Evolutionary conservation across 345 rosid genomes (phyloP).

Genomic region (Boechera divaricarpa): DNA sequence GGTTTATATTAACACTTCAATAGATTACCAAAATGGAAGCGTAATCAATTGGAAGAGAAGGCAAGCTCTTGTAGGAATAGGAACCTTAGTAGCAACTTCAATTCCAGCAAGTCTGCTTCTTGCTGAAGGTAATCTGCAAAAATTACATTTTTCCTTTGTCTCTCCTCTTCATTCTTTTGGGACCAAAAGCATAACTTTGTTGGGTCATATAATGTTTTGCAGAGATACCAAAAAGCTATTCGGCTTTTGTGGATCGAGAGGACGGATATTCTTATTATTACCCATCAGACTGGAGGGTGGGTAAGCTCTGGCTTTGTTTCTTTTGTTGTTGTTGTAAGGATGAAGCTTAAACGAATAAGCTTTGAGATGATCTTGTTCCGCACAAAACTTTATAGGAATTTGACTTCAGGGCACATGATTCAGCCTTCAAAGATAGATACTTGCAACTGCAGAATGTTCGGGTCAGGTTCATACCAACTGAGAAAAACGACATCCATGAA

Average conservation of each 20-base stretch:
- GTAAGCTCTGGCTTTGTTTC: conserved; percentile 52
- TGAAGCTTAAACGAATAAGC: neutral
- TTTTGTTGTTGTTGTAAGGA: neutral
- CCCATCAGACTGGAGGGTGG: conserved; percentile 93
- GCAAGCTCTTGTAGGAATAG: conserved; percentile 62
- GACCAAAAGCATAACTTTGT: neutral
- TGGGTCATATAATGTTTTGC: conserved; percentile 30
- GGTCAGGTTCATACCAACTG: conserved; percentile 89
- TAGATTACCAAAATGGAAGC: conserved; percentile 16
- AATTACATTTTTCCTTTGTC: neutral
- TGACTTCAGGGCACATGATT: conserved; percentile 87
- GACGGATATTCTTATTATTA: conserved; percentile 89
- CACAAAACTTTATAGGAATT: conserved; percentile 56
- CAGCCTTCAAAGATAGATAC: conserved; percentile 82
- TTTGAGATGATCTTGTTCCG: conserved; percentile 22
- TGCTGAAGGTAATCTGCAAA: conserved; percentile 65
- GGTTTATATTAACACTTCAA: neutral
- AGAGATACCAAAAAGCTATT: conserved; percentile 68
- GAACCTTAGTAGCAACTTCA: conserved; percentile 60
- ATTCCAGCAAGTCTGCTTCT: conserved; percentile 57
- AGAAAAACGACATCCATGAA: conserved; percentile 71
- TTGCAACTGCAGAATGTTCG: conserved; percentile 77
- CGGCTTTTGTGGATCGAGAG: conserved; percentile 61
- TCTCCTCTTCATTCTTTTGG: conserved; percentile 18
- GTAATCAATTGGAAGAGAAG: conserved; percentile 66